Evolutionary conservation across 306 rosid genomes (phyloP).

Genomic region (Trichosanthes truncata): DNA sequence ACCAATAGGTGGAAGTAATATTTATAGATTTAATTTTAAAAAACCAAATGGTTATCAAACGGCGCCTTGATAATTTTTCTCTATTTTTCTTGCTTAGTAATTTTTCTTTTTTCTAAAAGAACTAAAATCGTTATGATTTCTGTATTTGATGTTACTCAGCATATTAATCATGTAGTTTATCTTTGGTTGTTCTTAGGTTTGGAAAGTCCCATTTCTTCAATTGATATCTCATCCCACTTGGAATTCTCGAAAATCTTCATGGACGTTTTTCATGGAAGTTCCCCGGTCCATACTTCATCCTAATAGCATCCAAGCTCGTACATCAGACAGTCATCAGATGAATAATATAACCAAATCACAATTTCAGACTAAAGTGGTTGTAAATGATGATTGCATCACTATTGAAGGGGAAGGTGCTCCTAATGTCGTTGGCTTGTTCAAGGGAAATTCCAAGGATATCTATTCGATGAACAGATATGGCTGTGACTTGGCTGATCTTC

Average conservation of each 20-base stretch:
- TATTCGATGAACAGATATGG: slow-evolving; percentile 62
- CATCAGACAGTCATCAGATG: slow-evolving; percentile 23
- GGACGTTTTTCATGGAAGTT: slow-evolving; percentile 75
- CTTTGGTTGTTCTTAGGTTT: slow-evolving; percentile 38
- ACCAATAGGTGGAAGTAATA: too few relatives aligned
- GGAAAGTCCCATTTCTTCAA: slow-evolving; percentile 67
- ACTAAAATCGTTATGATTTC: background rate
- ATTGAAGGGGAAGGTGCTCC: slow-evolving; percentile 88
- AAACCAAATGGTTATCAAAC: too few relatives aligned
- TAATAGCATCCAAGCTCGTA: slow-evolving; percentile 24
- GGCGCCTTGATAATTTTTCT: too few relatives aligned
- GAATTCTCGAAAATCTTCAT: slow-evolving; percentile 81
- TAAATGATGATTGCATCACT: slow-evolving; percentile 66
- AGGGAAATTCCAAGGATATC: slow-evolving; percentile 48
- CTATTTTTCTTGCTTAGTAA: too few relatives aligned
- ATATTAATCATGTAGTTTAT: slow-evolving; percentile 15
- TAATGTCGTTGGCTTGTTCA: slow-evolving; percentile 60
- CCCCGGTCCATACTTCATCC: slow-evolving; percentile 53
- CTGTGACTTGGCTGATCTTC: slow-evolving; percentile 73
- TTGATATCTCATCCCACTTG: slow-evolving; percentile 73
- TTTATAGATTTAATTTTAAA: too few relatives aligned
- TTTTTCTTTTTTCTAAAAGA: background rate
- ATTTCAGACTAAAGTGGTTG: slow-evolving; percentile 73
- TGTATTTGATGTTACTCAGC: slow-evolving; percentile 11
- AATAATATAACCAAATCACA: slow-evolving; percentile 40